These are phyloP conservation scores for Pythium apleroticum DNA, from an alignment of 352 stramenopile genomes.

Conservation along the genomic window DNA sequence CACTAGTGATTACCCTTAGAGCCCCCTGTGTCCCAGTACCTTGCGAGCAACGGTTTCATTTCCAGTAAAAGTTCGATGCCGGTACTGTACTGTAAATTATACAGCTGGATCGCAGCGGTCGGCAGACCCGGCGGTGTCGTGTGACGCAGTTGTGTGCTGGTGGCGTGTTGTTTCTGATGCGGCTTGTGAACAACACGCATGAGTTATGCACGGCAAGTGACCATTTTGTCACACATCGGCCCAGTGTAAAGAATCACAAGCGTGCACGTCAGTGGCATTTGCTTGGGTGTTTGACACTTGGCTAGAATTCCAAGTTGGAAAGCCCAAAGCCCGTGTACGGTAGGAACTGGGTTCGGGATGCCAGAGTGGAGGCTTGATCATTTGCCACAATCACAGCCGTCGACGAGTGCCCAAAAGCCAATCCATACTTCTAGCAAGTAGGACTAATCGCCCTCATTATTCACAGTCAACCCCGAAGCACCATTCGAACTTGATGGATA, in stretches of 20 bases:
- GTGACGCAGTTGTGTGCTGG: background rate
- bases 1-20: background rate
- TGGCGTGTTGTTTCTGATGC: background rate
- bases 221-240: background rate
- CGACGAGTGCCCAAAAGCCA: too few species aligned
- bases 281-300: background rate
- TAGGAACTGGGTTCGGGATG: too few species aligned
- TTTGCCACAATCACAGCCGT: too few species aligned
- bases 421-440: too few species aligned
- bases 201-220: background rate
- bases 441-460: too few species aligned
- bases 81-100: background rate
- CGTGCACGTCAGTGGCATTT: constrained; percentile 1
- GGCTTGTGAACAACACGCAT: background rate
- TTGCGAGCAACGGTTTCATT: too few species aligned
- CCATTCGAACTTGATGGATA: too few species aligned
- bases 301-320: background rate
- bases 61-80: too few species aligned
- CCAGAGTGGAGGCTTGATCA: too few species aligned
- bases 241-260: background rate
- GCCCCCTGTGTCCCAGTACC: too few species aligned
- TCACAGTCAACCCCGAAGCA: too few species aligned
- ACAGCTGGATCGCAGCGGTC: background rate
- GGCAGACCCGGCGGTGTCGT: background rate
- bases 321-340: background rate